phyloP scores from a whole-genome alignment of 768 basidiomycete genomes.

The Phaeolepiota aurea region DNA sequence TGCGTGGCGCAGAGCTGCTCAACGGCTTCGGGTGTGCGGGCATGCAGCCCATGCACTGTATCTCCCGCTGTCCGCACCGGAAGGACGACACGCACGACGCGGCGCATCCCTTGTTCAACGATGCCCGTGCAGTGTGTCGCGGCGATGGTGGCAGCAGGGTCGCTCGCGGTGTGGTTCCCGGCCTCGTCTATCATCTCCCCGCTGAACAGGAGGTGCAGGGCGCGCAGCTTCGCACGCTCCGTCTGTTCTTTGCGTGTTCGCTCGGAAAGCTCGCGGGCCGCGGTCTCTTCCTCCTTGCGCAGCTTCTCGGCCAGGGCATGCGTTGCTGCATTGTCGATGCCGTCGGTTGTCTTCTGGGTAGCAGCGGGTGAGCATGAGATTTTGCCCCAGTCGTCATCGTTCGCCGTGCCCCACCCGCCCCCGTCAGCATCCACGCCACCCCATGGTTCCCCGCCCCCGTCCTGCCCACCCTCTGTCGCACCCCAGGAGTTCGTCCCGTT shows the following conservation, averaged over 20 bases:
- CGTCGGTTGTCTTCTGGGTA: neutral
- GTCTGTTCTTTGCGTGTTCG: neutral
- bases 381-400: neutral
- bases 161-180: neutral
- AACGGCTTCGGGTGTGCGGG: slow-evolving; percentile 14
- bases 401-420: neutral
- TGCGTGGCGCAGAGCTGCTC: slow-evolving; percentile 38
- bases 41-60: neutral
- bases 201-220: neutral
- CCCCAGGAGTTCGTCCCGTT: no score
- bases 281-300: neutral
- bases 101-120: slow-evolving; percentile 48
- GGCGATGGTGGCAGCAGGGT: neutral
- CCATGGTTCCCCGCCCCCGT: no score
- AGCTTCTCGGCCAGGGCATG: neutral
- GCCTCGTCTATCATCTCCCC: neutral
- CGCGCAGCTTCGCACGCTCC: neutral
- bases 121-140: slow-evolving; percentile 43
- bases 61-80: slow-evolving; percentile 13
- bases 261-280: neutral
- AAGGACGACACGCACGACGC: slow-evolving; percentile 30
- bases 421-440: neutral
- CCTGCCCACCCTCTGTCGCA: no score
- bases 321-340: neutral
- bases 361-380: neutral